Evolutionary conservation across 129 eudicot genomes (phyloP).

Genomic region (Flaveria bidentis): DNA sequence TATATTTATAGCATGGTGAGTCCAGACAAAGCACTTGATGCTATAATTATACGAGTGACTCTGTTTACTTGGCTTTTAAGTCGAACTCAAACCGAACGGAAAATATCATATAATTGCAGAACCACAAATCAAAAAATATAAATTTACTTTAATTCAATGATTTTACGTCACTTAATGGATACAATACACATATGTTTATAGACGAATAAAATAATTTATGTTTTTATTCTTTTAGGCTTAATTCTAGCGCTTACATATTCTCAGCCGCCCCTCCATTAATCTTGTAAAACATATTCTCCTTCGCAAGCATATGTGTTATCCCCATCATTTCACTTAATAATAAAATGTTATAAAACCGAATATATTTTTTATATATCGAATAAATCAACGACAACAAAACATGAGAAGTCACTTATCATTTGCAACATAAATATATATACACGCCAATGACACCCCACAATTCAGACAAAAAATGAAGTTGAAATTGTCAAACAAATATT

Average conservation of each 20-base stretch:
- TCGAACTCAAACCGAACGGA: no score
- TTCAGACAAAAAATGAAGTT: neutral
- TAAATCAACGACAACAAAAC: conserved; percentile 6
- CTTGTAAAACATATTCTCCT: neutral
- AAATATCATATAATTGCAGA: no score
- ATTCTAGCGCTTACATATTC: neutral
- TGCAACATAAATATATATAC: neutral
- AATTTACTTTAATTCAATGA: no score
- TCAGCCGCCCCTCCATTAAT: conserved; percentile 3
- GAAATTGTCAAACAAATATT: conserved; percentile 15
- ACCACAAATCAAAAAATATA: no score
- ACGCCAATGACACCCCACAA: conserved; percentile 1
- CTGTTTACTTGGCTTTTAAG: no score
- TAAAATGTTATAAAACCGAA: neutral
- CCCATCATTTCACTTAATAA: neutral
- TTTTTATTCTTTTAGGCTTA: neutral
- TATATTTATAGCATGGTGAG: no score
- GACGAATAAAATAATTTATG: neutral
- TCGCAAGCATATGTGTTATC: neutral
- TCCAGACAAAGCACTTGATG: no score
- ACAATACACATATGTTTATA: no score
- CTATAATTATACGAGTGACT: no score
- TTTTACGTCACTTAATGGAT: no score
- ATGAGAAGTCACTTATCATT: conserved; percentile 12
- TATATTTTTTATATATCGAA: neutral